Conservation (phyloP, 2,329 filamentous ascomycete species). For the Xylariaceae sp. region DNA sequence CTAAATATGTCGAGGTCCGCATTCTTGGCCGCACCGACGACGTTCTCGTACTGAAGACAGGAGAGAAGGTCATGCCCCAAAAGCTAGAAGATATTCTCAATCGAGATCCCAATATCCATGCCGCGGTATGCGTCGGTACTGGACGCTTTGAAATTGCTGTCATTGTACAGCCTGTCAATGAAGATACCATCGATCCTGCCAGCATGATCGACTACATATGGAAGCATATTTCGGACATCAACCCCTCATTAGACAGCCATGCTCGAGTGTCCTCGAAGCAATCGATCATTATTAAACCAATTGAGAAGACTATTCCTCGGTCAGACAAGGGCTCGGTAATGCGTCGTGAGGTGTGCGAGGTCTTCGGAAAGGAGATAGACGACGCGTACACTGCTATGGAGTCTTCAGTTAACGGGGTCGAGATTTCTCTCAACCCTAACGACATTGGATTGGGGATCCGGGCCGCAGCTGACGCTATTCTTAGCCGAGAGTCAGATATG, state of each 20-base stretch:
- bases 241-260: conserved; percentile 26
- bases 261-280: conserved; percentile 26
- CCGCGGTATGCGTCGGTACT: conserved; percentile 26
- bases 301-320: conserved; percentile 23
- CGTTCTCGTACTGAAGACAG: conserved; percentile 31
- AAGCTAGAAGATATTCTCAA: conserved; percentile 22
- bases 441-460: conserved; percentile 24
- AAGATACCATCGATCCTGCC: not conserved
- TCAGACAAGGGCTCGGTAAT: conserved; percentile 33
- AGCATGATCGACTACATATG: conserved; percentile 17
- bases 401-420: not conserved
- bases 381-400: conserved; percentile 33
- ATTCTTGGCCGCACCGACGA: conserved; percentile 45
- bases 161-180: conserved; percentile 20
- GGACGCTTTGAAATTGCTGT: conserved; percentile 31
- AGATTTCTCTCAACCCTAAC: conserved; percentile 8
- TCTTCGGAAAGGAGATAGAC: conserved; percentile 31
- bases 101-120: conserved; percentile 7
- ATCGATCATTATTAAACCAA: conserved; percentile 26
- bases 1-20: conserved; percentile 32
- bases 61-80: conserved; percentile 31
- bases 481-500: too few relatives aligned
- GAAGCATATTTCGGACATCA: conserved; percentile 18
- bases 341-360: conserved; percentile 21
- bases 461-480: conserved; percentile 25